Evolutionary conservation across 495 filamentous ascomycete genomes (phyloP).

Genomic region (Aspergillus taichungensis): DNA sequence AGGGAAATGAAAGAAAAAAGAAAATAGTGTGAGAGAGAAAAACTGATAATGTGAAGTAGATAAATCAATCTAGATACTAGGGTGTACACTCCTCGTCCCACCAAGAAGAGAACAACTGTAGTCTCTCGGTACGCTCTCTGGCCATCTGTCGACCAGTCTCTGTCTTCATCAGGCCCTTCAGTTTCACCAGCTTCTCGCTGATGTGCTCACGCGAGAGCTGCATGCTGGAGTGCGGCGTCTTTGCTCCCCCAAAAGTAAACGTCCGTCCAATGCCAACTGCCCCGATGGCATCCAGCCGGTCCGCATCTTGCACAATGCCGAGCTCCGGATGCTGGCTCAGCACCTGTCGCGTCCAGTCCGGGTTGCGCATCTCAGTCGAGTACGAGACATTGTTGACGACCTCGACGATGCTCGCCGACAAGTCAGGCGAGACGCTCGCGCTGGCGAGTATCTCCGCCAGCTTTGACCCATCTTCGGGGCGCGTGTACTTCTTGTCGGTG

Average conservation of each 20-base stretch:
- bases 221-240: conserved; percentile 44
- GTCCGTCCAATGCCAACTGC: conserved; percentile 71
- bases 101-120: conserved; percentile 58
- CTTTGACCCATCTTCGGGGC: too few relatives aligned
- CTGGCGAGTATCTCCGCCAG: conserved; percentile 12
- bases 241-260: conserved; percentile 69
- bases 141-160: conserved; percentile 59
- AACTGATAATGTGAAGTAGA: too few relatives aligned
- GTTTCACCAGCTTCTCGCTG: conserved; percentile 63
- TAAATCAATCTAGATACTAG: too few relatives aligned
- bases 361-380: conserved; percentile 58
- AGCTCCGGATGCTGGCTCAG: conserved; percentile 60
- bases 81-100: conserved; percentile 54
- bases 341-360: conserved; percentile 39
- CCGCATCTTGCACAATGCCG: conserved; percentile 82
- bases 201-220: conserved; percentile 62
- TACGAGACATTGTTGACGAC: conserved; percentile 71
- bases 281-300: conserved; percentile 81
- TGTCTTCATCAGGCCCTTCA: conserved; percentile 83
- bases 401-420: conserved; percentile 56
- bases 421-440: conserved; percentile 9
- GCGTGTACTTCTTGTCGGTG: conserved; percentile 70
- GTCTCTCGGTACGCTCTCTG: conserved; percentile 50
- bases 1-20: too few relatives aligned
- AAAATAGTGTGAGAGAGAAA: too few relatives aligned